These are phyloP conservation scores for Helenozyma baotianmanensis DNA, from an alignment of 805 yeast genomes.

Conservation along the genomic window DNA sequence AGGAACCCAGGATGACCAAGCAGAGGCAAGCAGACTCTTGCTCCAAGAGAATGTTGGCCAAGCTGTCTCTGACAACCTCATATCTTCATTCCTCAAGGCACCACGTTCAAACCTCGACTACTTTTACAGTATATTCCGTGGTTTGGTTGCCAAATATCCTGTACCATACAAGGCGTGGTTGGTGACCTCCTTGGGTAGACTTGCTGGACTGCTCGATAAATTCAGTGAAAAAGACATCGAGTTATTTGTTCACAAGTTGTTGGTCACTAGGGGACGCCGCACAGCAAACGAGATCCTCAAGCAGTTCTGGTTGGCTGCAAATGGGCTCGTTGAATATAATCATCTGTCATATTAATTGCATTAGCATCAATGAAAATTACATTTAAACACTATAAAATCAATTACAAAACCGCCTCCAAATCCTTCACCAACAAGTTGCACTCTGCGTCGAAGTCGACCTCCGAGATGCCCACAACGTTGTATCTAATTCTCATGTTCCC, in stretches of 20 bases:
- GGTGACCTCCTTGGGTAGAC: not conserved
- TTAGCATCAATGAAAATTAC: too few relatives aligned
- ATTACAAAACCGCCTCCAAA: conserved; percentile 19
- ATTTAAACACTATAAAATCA: too few relatives aligned
- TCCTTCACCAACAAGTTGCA: conserved; percentile 50
- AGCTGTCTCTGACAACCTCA: conserved; percentile 23
- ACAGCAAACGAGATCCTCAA: conserved; percentile 54
- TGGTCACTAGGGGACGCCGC: conserved; percentile 63
- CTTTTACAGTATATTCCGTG: conserved; percentile 50
- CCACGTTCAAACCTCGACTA: conserved; percentile 59
- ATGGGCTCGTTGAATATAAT: conserved; percentile 47
- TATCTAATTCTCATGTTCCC: conserved; percentile 75
- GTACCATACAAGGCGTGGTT: conserved; percentile 34
- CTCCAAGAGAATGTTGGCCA: conserved; percentile 18
- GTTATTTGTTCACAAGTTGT: conserved; percentile 48
- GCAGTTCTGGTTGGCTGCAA: conserved; percentile 60
- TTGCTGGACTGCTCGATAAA: conserved; percentile 5
- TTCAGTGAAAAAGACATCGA: conserved; percentile 30
- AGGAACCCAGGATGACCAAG: conserved; percentile 42
- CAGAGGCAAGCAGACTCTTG: conserved; percentile 18
- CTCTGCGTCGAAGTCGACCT: conserved; percentile 55
- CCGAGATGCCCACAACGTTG: conserved; percentile 52
- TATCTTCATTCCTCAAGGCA: conserved; percentile 33
- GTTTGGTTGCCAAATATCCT: conserved; percentile 45
- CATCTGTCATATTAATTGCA: too few relatives aligned